Conservation (phyloP, 2,329 filamentous ascomycete species). For the Penicillium sp. region DNA sequence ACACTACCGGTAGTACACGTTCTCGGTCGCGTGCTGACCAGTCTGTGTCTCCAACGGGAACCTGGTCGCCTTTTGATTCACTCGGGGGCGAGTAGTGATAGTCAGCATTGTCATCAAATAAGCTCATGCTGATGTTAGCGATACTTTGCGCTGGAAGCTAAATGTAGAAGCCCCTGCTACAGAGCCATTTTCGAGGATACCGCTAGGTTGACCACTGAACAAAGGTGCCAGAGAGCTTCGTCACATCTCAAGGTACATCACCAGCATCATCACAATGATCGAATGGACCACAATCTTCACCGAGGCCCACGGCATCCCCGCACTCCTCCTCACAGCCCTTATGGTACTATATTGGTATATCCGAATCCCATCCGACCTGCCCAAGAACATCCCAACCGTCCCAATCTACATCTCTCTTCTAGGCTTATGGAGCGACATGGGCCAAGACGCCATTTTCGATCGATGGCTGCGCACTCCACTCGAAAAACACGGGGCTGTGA, state of each 20-base stretch:
- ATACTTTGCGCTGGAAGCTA: background rate
- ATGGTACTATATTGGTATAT: slow-evolving; percentile 23
- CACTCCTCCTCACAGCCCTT: slow-evolving; percentile 6
- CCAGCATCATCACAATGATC: slow-evolving; percentile 1
- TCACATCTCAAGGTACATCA: background rate
- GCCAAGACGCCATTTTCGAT: slow-evolving; percentile 26
- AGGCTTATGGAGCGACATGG: slow-evolving; percentile 26
- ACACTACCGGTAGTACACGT: background rate
- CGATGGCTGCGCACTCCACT: slow-evolving; percentile 24
- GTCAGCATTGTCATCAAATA: slow-evolving; percentile 11
- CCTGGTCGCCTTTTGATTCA: background rate
- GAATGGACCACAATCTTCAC: slow-evolving; percentile 2
- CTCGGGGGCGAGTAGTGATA: slow-evolving; percentile 1
- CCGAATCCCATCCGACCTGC: slow-evolving; percentile 19
- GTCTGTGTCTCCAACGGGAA: background rate
- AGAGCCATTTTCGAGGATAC: background rate
- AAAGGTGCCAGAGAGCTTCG: background rate
- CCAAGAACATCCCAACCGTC: slow-evolving; percentile 20
- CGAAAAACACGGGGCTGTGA: slow-evolving; percentile 43
- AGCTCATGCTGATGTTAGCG: background rate
- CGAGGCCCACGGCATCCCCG: background rate
- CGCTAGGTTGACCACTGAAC: background rate
- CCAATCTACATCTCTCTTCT: slow-evolving; percentile 28
- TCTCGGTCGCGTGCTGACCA: background rate
- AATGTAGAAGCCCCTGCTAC: background rate